Base-by-base conservation (phyloP, 768 basidiomycete genomes). In the Glaciozyma martinii region DNA sequence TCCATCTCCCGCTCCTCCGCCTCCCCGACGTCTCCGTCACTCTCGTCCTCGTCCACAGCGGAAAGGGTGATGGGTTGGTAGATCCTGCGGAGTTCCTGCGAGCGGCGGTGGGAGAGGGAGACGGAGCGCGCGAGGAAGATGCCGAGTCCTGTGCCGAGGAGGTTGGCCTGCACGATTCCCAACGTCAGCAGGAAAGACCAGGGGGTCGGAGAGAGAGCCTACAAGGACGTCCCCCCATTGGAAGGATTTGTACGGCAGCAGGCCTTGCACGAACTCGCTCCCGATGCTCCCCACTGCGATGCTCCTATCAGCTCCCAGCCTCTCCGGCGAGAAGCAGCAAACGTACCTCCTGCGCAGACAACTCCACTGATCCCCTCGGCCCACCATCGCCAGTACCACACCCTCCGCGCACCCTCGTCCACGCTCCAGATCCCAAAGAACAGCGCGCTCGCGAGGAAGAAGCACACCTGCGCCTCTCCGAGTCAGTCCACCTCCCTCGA, bases 321-420 rank as follows among this genome's bases (percentile, higher is more conserved):
- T 16, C 9, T 8, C 25, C n/a, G 27, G n/a, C n/a, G 15, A 25
- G 27, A 10, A 27, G 15, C 12, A 27, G 13, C 30, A 12, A 4
- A 37, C 54, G 30, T n/a, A 55, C 54, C n/a, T 19, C 15, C 19
- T 3, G 46, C 44, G 59, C 71, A 74, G 2, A 60, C 64, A 6
- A 40, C 33, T 13, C 49, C 23, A 15, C 56, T 63, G 3, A 66
- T 23, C 6, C 52, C 1, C 27, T 67, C 66, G 10, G 66, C 60
- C 12, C 56, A 65, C 53, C 52, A 53, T 12, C 62, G 21, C 73
- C 73, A 72, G 29, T 54, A n/a, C 46, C n/a, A 59, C 25, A 54
- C 40, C 7, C 67, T 52, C 37, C 37, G 5, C 42, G 58, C 60
- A 0, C 40, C 32, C n/a, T 71, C 65, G 4, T 66, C 55, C 30